A percentile compares a stretch with the other conserved stretches of the same genome.
phyloP scores from a whole-genome alignment of 257 asterid genomes.

The Schizonepeta tenuifolia region DNA sequence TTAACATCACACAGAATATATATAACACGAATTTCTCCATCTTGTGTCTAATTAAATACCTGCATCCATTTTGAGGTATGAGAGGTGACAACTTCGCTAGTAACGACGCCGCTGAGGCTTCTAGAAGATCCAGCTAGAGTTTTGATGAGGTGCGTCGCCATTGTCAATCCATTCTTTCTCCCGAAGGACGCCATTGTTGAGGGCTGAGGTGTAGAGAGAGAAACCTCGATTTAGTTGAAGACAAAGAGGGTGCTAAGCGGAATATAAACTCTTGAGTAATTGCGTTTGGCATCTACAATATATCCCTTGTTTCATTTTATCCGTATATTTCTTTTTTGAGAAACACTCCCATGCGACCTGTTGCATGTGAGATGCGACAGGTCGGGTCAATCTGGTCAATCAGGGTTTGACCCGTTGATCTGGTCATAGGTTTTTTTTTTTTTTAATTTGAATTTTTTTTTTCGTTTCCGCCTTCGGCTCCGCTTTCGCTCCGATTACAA shows the following conservation, averaged over 20 bases:
- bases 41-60: slow-evolving; percentile 40
- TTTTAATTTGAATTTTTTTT: no score
- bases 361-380: no score
- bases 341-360: no score
- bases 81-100: slow-evolving; percentile 60
- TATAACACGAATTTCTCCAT: not conserved
- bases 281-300: not conserved
- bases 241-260: not conserved
- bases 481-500: no score
- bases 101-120: slow-evolving; percentile 50
- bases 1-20: not conserved
- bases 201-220: slow-evolving; percentile 30
- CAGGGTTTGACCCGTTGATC: no score
- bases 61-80: slow-evolving; percentile 94
- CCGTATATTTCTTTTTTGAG: not conserved
- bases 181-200: slow-evolving; percentile 54
- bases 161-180: slow-evolving; percentile 43
- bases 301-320: not conserved
- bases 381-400: no score
- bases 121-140: slow-evolving; percentile 53
- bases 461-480: no score
- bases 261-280: not conserved
- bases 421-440: no score
- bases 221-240: slow-evolving; percentile 17
- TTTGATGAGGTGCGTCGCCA: slow-evolving; percentile 56